Conservation (phyloP, 352 stramenopile species). For the Pythium sp. region DNA sequence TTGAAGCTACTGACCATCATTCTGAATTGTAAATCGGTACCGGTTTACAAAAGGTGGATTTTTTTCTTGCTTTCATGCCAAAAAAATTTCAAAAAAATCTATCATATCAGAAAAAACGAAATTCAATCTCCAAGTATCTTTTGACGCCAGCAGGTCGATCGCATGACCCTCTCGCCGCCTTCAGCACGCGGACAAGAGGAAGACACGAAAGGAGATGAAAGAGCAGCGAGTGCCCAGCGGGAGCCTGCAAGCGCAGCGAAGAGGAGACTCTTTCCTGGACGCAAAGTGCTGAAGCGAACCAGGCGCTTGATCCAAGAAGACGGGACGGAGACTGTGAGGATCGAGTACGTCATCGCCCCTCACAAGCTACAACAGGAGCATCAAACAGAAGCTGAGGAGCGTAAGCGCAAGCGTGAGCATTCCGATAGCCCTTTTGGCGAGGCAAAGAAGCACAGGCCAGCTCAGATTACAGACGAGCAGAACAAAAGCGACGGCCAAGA, state of each 20-base stretch:
- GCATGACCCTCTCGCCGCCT: neutral
- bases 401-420: neutral
- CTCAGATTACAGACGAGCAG: neutral
- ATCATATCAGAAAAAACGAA: too few relatives aligned
- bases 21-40: too few relatives aligned
- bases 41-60: too few relatives aligned
- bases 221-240: neutral
- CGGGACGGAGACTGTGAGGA: slow-evolving; percentile 1
- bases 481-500: neutral
- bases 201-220: neutral
- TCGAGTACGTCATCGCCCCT: neutral
- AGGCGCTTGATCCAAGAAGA: neutral
- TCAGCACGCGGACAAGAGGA: neutral
- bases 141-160: neutral
- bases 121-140: too few relatives aligned
- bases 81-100: too few relatives aligned
- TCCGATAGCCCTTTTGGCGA: neutral
- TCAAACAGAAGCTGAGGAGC: neutral
- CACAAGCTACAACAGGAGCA: too few relatives aligned
- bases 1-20: too few relatives aligned
- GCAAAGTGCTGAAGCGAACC: slow-evolving; percentile 2
- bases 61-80: too few relatives aligned
- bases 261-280: neutral
- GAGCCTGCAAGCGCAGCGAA: neutral
- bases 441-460: neutral